Evolutionary conservation across 495 filamentous ascomycete species (phyloP).

Genomic region (Sabuloglossum arenarium): DNA sequence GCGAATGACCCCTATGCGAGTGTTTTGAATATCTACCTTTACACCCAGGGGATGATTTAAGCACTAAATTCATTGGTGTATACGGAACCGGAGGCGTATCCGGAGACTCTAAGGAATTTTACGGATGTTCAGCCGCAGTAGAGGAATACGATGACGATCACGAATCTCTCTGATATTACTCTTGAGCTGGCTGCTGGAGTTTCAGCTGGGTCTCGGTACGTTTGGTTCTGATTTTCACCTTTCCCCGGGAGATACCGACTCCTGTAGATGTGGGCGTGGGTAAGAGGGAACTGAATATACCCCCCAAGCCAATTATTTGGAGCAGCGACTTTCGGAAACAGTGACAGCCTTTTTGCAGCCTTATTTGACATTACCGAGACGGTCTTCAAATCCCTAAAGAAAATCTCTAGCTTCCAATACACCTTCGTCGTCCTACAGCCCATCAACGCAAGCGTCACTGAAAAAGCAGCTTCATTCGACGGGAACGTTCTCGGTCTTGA

Average conservation of each 20-base stretch:
- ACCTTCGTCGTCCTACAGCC: conserved; percentile 29
- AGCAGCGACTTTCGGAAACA: conserved; percentile 20
- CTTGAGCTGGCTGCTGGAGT: conserved; percentile 21
- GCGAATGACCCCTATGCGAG: conserved; percentile 22
- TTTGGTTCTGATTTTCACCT: neutral
- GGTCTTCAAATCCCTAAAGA: conserved; percentile 17
- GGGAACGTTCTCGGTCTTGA: conserved; percentile 33
- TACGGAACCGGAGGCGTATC: conserved; percentile 17
- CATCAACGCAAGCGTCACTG: conserved; percentile 19
- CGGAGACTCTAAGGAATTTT: conserved; percentile 24
- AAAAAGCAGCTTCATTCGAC: conserved; percentile 22
- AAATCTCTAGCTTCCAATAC: conserved; percentile 18
- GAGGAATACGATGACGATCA: conserved; percentile 18
- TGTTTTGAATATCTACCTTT: conserved; percentile 21
- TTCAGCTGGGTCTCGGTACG: conserved; percentile 22
- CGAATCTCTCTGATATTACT: conserved; percentile 25
- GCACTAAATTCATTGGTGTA: conserved; percentile 21
- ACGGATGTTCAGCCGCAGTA: conserved; percentile 16
- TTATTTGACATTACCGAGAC: conserved; percentile 20
- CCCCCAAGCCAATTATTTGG: conserved; percentile 19
- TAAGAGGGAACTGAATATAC: neutral
- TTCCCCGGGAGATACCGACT: neutral
- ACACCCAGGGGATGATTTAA: conserved; percentile 13
- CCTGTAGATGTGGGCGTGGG: too few relatives aligned
- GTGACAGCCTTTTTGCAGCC: conserved; percentile 17